phyloP scores from a whole-genome alignment of 148 eudicot species.

The Hydrangea macrophylla region DNA sequence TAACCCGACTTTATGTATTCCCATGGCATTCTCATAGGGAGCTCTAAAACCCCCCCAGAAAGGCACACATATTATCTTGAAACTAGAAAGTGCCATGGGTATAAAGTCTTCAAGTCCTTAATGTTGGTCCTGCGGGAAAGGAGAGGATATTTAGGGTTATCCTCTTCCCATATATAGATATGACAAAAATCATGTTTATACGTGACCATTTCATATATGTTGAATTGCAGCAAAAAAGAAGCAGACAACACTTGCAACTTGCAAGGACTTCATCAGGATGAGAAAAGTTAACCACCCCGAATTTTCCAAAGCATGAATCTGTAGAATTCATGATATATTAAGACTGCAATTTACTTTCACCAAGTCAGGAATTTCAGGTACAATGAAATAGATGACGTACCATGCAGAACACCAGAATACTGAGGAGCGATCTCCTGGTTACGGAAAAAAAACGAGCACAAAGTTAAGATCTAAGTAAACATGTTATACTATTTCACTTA shows the following conservation, averaged over 20 bases:
- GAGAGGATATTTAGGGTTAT: neutral
- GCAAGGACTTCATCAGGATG: too few relatives aligned
- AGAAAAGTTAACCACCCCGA: too few relatives aligned
- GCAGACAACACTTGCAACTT: too few relatives aligned
- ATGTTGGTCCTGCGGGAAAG: neutral
- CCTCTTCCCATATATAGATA: neutral
- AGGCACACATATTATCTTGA: neutral
- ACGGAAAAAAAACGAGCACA: conserved; percentile 11
- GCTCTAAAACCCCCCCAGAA: neutral
- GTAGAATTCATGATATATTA: neutral
- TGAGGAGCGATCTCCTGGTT: conserved; percentile 88
- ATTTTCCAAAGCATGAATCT: neutral
- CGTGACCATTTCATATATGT: neutral
- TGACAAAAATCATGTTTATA: neutral
- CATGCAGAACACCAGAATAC: conserved; percentile 85
- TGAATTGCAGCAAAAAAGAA: too few relatives aligned
- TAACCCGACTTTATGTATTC: neutral
- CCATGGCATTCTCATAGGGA: neutral
- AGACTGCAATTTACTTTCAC: neutral
- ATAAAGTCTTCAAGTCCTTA: neutral
- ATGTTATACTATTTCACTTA: neutral
- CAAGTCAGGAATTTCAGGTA: neutral
- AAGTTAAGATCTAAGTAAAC: conserved; percentile 17
- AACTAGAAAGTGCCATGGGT: neutral
- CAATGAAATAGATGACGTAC: conserved; percentile 25